Conservation (phyloP, 345 rosid genomes). For the Eucalyptus victrix region DNA sequence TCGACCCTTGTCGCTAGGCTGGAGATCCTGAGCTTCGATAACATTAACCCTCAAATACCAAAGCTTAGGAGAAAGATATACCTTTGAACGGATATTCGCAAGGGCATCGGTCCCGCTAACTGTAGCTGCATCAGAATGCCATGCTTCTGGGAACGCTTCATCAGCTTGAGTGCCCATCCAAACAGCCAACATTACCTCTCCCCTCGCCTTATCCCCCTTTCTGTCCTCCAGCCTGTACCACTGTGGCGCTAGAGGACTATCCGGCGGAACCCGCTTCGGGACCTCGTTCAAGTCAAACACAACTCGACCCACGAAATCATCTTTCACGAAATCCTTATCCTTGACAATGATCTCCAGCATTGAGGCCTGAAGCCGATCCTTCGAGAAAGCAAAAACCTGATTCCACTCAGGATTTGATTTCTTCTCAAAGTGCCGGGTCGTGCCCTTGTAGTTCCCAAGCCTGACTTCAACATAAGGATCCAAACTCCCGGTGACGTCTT, state of each 20-base stretch:
- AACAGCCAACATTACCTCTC: constrained; percentile 88
- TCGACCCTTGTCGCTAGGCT: constrained; percentile 45
- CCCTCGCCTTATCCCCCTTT: constrained; percentile 52
- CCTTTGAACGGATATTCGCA: constrained; percentile 80
- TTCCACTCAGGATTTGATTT: constrained; percentile 82
- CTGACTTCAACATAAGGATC: constrained; percentile 90
- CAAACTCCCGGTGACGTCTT: constrained; percentile 80
- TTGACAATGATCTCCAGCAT: constrained; percentile 65
- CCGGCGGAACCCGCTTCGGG: constrained; percentile 88
- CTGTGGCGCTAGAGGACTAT: constrained; percentile 89
- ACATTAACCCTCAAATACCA: constrained; percentile 94
- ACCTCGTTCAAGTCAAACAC: constrained; percentile 67
- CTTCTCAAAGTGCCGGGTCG: constrained; percentile 74
- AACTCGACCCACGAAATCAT: constrained; percentile 72
- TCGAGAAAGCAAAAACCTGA: constrained; percentile 82
- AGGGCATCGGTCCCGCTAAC: constrained; percentile 70
- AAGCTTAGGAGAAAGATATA: constrained; percentile 85
- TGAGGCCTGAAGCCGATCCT: constrained; percentile 80
- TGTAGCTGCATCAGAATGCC: constrained; percentile 94
- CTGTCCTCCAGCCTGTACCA: constrained; percentile 87
- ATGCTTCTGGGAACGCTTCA: constrained; percentile 96
- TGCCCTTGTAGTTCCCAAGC: constrained; percentile 86
- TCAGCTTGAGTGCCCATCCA: constrained; percentile 99
- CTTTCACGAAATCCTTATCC: constrained; percentile 78
- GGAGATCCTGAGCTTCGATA: constrained; percentile 87